phyloP scores from a whole-genome alignment of 768 basidiomycete genomes.

The Russula sp. region DNA sequence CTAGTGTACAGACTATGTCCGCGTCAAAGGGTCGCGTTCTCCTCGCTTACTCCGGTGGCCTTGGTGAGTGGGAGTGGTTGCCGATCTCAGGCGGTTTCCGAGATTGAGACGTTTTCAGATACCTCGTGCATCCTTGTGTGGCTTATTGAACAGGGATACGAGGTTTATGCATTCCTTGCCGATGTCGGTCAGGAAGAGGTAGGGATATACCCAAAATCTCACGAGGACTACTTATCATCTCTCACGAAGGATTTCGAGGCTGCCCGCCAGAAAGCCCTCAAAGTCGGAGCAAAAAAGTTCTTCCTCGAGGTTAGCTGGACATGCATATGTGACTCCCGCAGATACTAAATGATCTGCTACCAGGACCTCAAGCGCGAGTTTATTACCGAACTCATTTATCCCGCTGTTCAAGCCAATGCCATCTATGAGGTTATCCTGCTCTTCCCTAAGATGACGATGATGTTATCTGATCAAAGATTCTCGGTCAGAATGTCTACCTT shows the following conservation, averaged over 20 bases:
- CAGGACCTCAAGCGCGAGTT: conserved; percentile 95
- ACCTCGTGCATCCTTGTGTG: conserved; percentile 99
- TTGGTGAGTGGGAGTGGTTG: conserved; percentile 63
- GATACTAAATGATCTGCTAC: background rate
- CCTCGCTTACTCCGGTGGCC: conserved; percentile 96
- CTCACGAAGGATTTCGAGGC: conserved; percentile 80
- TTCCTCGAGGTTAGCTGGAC: conserved; percentile 64
- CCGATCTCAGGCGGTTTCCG: background rate
- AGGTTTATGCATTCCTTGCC: conserved; percentile 96
- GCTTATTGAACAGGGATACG: conserved; percentile 97
- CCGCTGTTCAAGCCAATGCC: conserved; percentile 96
- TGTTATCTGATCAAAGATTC: background rate
- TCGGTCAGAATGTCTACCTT: conserved; percentile 81
- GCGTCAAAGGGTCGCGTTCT: conserved; percentile 77
- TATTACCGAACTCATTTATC: conserved; percentile 93
- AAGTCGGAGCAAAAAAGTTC: conserved; percentile 94
- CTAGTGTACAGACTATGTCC: conserved; percentile 52
- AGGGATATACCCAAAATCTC: conserved; percentile 22
- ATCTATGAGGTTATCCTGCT: conserved; percentile 79
- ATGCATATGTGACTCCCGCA: background rate
- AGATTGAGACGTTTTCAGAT: conserved; percentile 48
- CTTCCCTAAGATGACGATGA: background rate
- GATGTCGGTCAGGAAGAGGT: conserved; percentile 93
- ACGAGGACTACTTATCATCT: conserved; percentile 20
- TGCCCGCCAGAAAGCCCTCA: conserved; percentile 83